Base-by-base conservation (phyloP, 108 stramenopile genomes). In the Pseudonitzschia delicatissima region DNA sequence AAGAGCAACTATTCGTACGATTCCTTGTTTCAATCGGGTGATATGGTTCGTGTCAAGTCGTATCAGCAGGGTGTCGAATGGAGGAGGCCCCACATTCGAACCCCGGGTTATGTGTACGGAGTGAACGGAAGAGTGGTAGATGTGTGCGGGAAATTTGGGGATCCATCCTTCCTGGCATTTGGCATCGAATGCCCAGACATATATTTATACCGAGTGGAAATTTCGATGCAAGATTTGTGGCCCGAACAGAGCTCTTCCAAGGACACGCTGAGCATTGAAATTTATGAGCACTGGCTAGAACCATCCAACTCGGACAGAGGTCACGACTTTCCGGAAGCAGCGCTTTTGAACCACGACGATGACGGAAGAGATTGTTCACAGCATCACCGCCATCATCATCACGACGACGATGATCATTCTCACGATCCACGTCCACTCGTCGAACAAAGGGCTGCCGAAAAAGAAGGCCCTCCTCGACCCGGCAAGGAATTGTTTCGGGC, bases 281-380 rank as follows among this genome's bases (percentile, higher is more conserved):
- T 85, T 9, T 85, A 85, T 53, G 83, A 77, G 35, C 71, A 67
- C 59, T 85, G 83, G 83, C 42, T 85, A 36, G 77, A 75, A 20
- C 49, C 58, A 23, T 42, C 77, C n/a, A 48, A 55, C 1, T 0
- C 3, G 25, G 13, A 71, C n/a, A 26, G 47, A 25, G 82, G 78
- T 29, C 69, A 76, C 39, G 53, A 33, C 53, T 81, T 60, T 64
- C 72, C 77, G 33, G 31, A 61, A 9, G 15, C 33, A 2, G 6
- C 17, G 26, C 52, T 81, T 0, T 77, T 81, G 49, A 67, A 81
- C 31, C 80, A 81, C 42, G 68, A 51, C n/a, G 71, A 62, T 37
- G 68, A 77, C 61, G 50, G 72, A 13, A 21, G 27, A 2, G 57
- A 73, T 39, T 45, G 55, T 50, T 25, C 21, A 5, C 71, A 69